Evolutionary conservation across 148 eudicot species (phyloP).

Genomic region (Rheum nobile): DNA sequence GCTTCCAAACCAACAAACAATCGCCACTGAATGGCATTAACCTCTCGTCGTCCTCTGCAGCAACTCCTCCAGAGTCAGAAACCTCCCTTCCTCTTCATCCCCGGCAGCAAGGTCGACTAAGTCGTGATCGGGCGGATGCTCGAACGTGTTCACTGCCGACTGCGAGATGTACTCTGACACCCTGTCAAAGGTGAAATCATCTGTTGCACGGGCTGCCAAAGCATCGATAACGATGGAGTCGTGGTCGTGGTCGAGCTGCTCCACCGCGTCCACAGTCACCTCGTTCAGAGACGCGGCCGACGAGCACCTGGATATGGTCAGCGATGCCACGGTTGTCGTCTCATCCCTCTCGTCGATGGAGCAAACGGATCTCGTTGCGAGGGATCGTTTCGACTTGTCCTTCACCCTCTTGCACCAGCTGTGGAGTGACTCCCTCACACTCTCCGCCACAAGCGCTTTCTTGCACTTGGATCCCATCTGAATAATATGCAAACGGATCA

Average conservation of each 20-base stretch:
- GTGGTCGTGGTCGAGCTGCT: not conserved
- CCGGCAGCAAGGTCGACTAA: not conserved
- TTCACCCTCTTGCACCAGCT: slow-evolving; percentile 96
- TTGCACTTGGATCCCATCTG: slow-evolving; percentile 95
- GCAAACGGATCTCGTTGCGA: slow-evolving; percentile 68
- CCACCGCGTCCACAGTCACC: slow-evolving; percentile 16
- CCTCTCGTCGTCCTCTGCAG: slow-evolving; percentile 28
- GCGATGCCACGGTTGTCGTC: slow-evolving; percentile 62
- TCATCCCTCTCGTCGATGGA: slow-evolving; percentile 82
- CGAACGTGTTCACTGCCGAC: slow-evolving; percentile 23
- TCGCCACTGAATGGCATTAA: not conserved
- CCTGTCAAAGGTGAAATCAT: slow-evolving; percentile 38
- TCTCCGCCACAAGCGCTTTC: slow-evolving; percentile 82
- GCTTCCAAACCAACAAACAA: too few species aligned
- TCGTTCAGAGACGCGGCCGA: slow-evolving; percentile 52
- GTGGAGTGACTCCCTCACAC: slow-evolving; percentile 89
- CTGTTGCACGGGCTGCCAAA: not conserved
- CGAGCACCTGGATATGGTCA: slow-evolving; percentile 63
- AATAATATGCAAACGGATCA: not conserved
- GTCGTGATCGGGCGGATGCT: slow-evolving; percentile 14
- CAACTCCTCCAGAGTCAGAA: slow-evolving; percentile 45
- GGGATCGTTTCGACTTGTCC: slow-evolving; percentile 57
- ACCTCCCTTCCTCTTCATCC: slow-evolving; percentile 16
- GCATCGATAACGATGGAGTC: not conserved
- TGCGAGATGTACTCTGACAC: slow-evolving; percentile 35